Percentiles rank a stretch among this genome's conserved stretches.
These are phyloP conservation scores for Pythium chondricola DNA, from an alignment of 352 stramenopile genomes.

Conservation along the genomic window DNA sequence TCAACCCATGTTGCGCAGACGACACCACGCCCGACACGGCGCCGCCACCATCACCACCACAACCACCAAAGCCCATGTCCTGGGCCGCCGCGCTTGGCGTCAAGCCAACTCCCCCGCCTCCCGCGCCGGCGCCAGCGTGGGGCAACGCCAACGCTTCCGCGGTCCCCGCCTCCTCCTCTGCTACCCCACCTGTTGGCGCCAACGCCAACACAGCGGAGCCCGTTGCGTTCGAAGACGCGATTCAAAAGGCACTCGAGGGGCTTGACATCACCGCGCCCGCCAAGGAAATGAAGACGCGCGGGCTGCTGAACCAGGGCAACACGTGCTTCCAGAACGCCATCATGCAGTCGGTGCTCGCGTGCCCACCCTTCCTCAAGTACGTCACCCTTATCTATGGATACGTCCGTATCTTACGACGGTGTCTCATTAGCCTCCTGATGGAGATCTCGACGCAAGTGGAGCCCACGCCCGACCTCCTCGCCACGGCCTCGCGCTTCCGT, in stretches of 20 bases:
- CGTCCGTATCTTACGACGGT: background rate
- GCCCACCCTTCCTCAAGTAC: constrained; percentile 76
- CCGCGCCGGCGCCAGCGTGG: constrained; percentile 15
- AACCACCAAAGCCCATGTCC: constrained; percentile 32
- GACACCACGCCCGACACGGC: too few relatives aligned
- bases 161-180: background rate
- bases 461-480: constrained; percentile 37
- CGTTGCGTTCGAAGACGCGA: constrained; percentile 48
- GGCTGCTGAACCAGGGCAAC: constrained; percentile 81
- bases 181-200: background rate
- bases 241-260: constrained; percentile 49
- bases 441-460: constrained; percentile 49
- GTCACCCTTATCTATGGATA: constrained; percentile 5
- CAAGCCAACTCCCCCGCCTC: constrained; percentile 19
- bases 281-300: constrained; percentile 81
- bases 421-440: constrained; percentile 39
- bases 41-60: too few relatives aligned
- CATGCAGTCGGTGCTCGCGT: constrained; percentile 75
- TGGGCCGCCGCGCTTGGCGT: constrained; percentile 54
- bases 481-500: constrained; percentile 44
- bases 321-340: constrained; percentile 88
- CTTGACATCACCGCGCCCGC: constrained; percentile 55
- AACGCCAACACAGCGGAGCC: background rate
- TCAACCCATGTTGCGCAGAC: constrained; percentile 12
- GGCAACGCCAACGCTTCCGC: constrained; percentile 15